Evolutionary conservation across 179 eudicot genomes (phyloP).

Genomic region (Pouteria campechiana): DNA sequence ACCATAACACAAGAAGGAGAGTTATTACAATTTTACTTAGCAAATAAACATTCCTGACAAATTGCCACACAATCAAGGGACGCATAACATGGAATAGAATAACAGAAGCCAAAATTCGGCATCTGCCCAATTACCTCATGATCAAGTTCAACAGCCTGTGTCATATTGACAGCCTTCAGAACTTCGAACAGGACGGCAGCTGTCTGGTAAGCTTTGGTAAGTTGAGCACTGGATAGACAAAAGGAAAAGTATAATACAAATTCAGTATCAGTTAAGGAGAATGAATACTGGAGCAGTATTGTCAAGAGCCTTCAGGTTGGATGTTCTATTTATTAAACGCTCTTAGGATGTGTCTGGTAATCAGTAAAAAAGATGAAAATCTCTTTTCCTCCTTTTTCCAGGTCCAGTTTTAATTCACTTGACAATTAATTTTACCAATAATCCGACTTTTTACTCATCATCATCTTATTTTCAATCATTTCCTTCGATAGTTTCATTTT

Average conservation of each 20-base stretch:
- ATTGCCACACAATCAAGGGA: not conserved
- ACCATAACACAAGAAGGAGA: not conserved
- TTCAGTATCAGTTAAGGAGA: too few relatives aligned
- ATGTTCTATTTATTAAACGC: too few relatives aligned
- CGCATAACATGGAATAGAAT: not conserved
- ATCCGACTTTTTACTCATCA: too few relatives aligned
- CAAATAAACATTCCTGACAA: not conserved
- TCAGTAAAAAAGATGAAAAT: too few relatives aligned
- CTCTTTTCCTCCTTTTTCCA: too few relatives aligned
- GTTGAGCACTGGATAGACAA: slow-evolving; percentile 72
- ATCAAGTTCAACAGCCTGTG: slow-evolving; percentile 87
- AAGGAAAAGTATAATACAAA: not conserved
- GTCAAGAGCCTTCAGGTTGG: too few relatives aligned
- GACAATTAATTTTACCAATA: too few relatives aligned
- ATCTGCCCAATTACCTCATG: slow-evolving; percentile 92
- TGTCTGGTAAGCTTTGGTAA: slow-evolving; percentile 97
- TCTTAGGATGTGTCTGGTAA: too few relatives aligned
- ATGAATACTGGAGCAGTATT: too few relatives aligned
- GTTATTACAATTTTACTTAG: not conserved
- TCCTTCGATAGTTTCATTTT: too few relatives aligned
- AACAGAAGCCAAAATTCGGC: not conserved
- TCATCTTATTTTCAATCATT: too few relatives aligned
- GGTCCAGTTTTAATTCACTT: too few relatives aligned
- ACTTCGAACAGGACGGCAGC: slow-evolving; percentile 99
- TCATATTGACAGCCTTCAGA: slow-evolving; percentile 87